A percentile compares a stretch with the other conserved stretches of the same genome.
Evolutionary conservation across 257 asterid genomes (phyloP).

Genomic region (Orobanche coerulescens): DNA sequence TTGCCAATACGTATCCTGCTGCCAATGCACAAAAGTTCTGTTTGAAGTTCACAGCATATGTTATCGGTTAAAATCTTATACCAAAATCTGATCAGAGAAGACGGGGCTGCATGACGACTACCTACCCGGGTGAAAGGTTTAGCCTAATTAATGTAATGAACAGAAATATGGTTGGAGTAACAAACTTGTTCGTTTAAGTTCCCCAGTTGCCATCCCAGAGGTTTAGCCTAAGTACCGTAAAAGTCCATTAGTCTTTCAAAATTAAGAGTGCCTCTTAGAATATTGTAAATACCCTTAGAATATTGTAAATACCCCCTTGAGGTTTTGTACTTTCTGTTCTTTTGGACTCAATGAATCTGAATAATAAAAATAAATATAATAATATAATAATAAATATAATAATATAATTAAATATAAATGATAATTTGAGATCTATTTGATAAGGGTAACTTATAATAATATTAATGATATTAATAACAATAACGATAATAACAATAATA

Average conservation of each 20-base stretch:
- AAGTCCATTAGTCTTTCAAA: neutral
- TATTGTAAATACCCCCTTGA: neutral
- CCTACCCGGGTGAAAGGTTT: neutral
- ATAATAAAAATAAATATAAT: too few relatives aligned
- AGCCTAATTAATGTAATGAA: neutral
- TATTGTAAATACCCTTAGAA: neutral
- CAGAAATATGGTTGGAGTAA: neutral
- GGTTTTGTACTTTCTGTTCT: neutral
- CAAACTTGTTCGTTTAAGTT: neutral
- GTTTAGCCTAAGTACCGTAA: neutral
- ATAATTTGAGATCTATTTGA: too few relatives aligned
- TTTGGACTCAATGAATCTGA: too few relatives aligned
- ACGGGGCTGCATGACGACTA: neutral
- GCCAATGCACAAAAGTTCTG: conserved; percentile 12
- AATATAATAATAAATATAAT: too few relatives aligned
- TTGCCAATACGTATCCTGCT: conserved; percentile 10
- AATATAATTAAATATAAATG: too few relatives aligned
- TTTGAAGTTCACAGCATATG: neutral
- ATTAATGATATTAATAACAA: too few relatives aligned
- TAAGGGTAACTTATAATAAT: too few relatives aligned
- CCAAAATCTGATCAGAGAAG: neutral
- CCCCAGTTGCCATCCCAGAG: neutral
- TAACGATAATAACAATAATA: too few relatives aligned
- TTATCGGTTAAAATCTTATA: neutral
- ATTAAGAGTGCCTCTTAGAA: neutral